Base-by-base conservation (phyloP, 805 yeast species). In the Pichia nanzhaoensis region DNA sequence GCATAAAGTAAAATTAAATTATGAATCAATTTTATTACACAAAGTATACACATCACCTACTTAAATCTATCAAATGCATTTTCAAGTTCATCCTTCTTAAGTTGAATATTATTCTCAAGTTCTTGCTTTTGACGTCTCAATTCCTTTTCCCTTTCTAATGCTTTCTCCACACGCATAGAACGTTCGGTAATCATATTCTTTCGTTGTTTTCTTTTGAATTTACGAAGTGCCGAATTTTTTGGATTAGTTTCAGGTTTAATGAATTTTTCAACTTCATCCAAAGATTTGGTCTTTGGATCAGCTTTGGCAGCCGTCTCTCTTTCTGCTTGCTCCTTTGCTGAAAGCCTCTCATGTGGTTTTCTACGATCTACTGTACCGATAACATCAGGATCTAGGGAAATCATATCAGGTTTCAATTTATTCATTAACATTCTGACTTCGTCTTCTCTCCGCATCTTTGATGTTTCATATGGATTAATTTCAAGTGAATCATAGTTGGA, bases 401-500 rank as follows among this genome's bases (percentile, higher is more conserved):
- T 93, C 68, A 95, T 83, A 62, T 91, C 98, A 6, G 97, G 95
- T 53, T 84, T 81, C 53, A 93, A 71, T 66, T 93, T 93, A 67
- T 91, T 86, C 60, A 93, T 67, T 62, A 93, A 73, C 2, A 83
- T 66, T 59, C 91, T 79, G 32, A 93, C 95, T 71, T 93, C 99
- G 38, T 77, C 74, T 67, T 91, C 91, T 65, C 91, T 95, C 71
- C 98, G 82, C 68, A 90, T 97, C 61, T 86, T 83, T 44, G 85
- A 79, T 9, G 96, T 78, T 64, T 88, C 96, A 67, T 74, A 93
- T 51, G 99, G 99, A 64, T 93, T 93, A 57, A 80, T 66, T 66
- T 93, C 99, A 62, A 89, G 65, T 3, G 98, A 89, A 69, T 93
- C 99, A 63, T 78, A 89, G 67, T 93, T 93, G 50, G 99, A 96